Evolutionary conservation across 176 grass and related monocot genomes (phyloP), one percentile per base, ranked within the genome.

Genomic region (Cocos nucifera): DNA sequence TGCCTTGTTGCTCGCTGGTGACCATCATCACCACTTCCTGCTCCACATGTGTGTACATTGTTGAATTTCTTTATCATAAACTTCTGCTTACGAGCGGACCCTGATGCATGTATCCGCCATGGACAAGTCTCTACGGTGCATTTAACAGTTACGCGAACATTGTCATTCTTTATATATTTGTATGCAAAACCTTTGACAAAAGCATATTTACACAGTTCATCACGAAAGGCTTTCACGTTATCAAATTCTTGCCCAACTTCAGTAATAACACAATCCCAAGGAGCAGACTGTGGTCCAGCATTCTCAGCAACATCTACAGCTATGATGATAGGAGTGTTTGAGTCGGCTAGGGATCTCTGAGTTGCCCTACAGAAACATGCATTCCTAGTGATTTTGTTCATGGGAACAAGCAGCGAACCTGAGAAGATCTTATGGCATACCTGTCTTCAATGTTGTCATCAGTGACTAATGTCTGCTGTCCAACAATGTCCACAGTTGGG

Each of bases 161-260:
- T 85, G 73, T 96, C 92, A 82, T 96, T 96, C 72, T 96, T 96
- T 49, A 96, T 82, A 71, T 90, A 97, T 4, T 78, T 70, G 70
- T 91, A 97, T 1, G 81, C 84, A 77, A 97, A 97, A 32, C 92
- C 83, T 83, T 88, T 87, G 54, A 78, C 80, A 25, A 97, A 90
- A 44, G 92, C 80, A 50, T 97, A 91, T 57, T 97, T 97, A 70
- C 87, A 91, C 57, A 97, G 74, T 58, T 90, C 83, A 77, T 81
- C 80, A 71, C 92, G 92, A 57, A 96, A 96, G 56, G 87, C 92
- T 69, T 96, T 96, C 57, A 90, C 87, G 56, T 90, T 96, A 76
- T 90, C 86, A 82, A 96, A 96, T 79, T 90, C 92, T 78, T 97
- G 92, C 50, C 87, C 92, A n/a, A 97, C 87, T 63, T 87, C 92